These are phyloP conservation scores for Hanseniaspora mollemarum DNA, from an alignment of 805 yeast genomes.

Conservation along the genomic window DNA sequence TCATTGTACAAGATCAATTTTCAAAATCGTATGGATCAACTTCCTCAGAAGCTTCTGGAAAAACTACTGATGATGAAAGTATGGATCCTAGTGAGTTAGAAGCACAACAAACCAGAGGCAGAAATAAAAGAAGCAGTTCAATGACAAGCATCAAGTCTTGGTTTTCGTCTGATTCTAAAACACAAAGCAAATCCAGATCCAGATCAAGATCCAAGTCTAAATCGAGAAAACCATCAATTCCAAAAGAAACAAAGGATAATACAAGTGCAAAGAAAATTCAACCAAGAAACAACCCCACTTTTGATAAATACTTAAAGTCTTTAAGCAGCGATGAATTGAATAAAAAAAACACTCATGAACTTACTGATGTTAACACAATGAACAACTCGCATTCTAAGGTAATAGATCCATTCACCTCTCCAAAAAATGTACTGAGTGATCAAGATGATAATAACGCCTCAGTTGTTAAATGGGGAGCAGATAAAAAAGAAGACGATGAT, in stretches of 20 bases:
- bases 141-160: slow-evolving; percentile 13
- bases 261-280: not conserved
- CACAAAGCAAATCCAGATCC: slow-evolving; percentile 9
- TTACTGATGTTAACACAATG: not conserved
- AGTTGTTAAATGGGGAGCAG: slow-evolving; percentile 11
- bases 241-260: not conserved
- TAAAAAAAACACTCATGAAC: not conserved
- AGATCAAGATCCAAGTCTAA: not conserved
- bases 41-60: slow-evolving; percentile 4
- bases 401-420: too few relatives aligned
- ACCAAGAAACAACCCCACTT: slow-evolving; percentile 13
- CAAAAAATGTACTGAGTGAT: slow-evolving; percentile 3
- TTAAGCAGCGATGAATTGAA: not conserved
- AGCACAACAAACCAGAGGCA: slow-evolving; percentile 12
- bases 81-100: slow-evolving; percentile 3
- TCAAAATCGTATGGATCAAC: slow-evolving; percentile 13
- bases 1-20: slow-evolving; percentile 14
- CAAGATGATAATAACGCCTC: not conserved
- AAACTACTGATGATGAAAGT: not conserved
- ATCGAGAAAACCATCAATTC: not conserved
- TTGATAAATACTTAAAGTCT: slow-evolving; percentile 1
- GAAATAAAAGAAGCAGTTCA: slow-evolving; percentile 14
- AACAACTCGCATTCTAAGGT: too few relatives aligned
- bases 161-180: slow-evolving; percentile 12
- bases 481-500: slow-evolving; percentile 11